Evolutionary conservation across 1,284 basidiomycete genomes (phyloP), one percentile per base, ranked within the genome.

Genomic region (Moesziomyces globuligerus): DNA sequence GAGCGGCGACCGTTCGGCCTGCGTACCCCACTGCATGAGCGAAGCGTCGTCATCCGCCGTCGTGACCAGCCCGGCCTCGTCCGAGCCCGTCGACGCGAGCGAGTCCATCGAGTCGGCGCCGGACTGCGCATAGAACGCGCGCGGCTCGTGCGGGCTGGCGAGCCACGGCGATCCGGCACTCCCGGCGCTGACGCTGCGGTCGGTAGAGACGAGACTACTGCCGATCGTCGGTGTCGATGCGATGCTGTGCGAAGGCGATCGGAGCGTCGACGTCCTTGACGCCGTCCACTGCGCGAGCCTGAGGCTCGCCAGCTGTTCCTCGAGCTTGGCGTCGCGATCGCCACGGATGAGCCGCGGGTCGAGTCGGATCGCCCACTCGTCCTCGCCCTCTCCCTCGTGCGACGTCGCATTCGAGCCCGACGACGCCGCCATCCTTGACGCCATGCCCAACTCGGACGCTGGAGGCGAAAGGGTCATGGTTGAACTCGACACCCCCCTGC

Each of bases 21-120:
- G 59, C 6, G 54, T 69, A 15, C 66, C 66, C 66, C 66, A 69
- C 26, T 51, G 46, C 59, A 62, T 47, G n/a, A 60, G 24, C 8
- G 47, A 24, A 1, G 39, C 48, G 9, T 67, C 56, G 32, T 67
- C 64, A 20, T 56, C 52, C 3, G 49, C 41, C 2, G 40, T 60
- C 3, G 56, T 67, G 8, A 67, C n/a, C 1, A 60, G 29, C 11
- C 44, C 56, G 8, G 18, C 47, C 6, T 52, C 42, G n/a, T 52
- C 44, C 34, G 64, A 60, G 29, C 28, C 21, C 10, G 50, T 13
- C 3, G 55, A 58, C 4, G 62, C 62, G 7, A 66, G 42, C 43
- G 62, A 59, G 26, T 41, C 51, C 51, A 59, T 54, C 9, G 55
- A 58, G 4, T 66, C 62, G 26, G 46, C 36, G 17, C 50, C 55